phyloP scores from a whole-genome alignment of 352 stramenopile genomes.

The Pythium vanterpoolii region DNA sequence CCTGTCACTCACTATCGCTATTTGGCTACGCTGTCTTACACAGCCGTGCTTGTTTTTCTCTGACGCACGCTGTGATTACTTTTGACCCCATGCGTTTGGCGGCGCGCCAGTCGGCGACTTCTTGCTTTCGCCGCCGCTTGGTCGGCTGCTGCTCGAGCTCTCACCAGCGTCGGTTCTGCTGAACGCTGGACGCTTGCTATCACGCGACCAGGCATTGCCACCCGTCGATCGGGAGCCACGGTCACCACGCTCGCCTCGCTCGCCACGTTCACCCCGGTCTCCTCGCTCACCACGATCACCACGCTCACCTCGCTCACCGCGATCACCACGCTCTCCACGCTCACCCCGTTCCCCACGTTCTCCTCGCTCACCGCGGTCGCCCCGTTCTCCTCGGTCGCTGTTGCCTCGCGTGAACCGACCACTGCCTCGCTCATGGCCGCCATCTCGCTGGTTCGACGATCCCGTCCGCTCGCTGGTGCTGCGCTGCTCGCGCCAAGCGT shows the following conservation, averaged over 20 bases:
- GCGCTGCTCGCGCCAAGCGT: constrained; percentile 20
- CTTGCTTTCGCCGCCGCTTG: constrained; percentile 30
- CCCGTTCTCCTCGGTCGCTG: constrained; percentile 19
- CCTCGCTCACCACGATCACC: constrained; percentile 13
- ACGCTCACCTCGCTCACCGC: constrained; percentile 4
- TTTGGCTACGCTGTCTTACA: neutral
- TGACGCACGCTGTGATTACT: constrained; percentile 14
- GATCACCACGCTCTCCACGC: constrained; percentile 14
- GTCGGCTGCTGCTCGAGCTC: constrained; percentile 34
- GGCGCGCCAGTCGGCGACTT: constrained; percentile 18
- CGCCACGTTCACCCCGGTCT: no score
- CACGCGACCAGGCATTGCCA: constrained; percentile 47
- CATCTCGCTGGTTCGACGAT: constrained; percentile 15
- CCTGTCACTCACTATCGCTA: constrained; percentile 14
- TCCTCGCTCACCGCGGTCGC: constrained; percentile 15
- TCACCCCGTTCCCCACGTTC: constrained; percentile 14
- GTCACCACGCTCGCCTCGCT: constrained; percentile 6
- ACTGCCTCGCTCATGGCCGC: constrained; percentile 18
- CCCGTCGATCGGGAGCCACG: constrained; percentile 28
- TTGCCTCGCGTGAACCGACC: constrained; percentile 35
- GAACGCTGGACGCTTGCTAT: constrained; percentile 51
- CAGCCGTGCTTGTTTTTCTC: neutral
- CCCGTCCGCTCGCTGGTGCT: constrained; percentile 15
- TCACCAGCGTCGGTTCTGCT: constrained; percentile 24
- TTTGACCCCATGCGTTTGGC: constrained; percentile 34